Conservation (phyloP, 176 grass and related monocot genomes). For the Phoenix dactylifera region DNA sequence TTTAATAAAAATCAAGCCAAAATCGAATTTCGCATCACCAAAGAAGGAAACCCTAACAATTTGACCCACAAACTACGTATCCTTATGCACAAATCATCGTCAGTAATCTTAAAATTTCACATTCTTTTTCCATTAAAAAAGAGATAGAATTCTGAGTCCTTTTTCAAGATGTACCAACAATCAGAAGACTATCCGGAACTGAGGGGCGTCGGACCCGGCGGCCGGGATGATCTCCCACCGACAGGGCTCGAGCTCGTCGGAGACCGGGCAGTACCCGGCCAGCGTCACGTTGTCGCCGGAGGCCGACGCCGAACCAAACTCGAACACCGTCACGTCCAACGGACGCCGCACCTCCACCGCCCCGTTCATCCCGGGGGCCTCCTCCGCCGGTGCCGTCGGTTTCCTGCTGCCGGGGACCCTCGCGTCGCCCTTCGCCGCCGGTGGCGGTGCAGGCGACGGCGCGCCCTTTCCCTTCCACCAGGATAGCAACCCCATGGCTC, state of each 20-base stretch:
- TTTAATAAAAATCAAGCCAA: too few species aligned
- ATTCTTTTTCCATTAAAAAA: too few species aligned
- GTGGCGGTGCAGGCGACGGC: too few species aligned
- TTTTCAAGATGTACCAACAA: too few species aligned
- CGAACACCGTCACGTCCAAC: slow-evolving; percentile 77
- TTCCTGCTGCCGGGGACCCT: slow-evolving; percentile 1
- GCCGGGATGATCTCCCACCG: slow-evolving; percentile 75
- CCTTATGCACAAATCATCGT: too few species aligned
- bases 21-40: too few species aligned
- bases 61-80: too few species aligned
- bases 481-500: slow-evolving; percentile 66
- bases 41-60: too few species aligned
- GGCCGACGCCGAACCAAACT: slow-evolving; percentile 73
- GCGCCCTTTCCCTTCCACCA: slow-evolving; percentile 48
- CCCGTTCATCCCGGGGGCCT: slow-evolving; percentile 41
- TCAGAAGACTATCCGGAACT: slow-evolving; percentile 89
- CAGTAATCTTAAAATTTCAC: too few species aligned
- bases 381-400: slow-evolving; percentile 1
- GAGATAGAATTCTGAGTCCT: too few species aligned
- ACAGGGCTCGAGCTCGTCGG: slow-evolving; percentile 83
- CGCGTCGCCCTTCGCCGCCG: slow-evolving; percentile 2
- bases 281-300: slow-evolving; percentile 55
- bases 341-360: slow-evolving; percentile 64
- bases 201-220: slow-evolving; percentile 50
- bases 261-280: slow-evolving; percentile 75